Conservation (phyloP, 108 stramenopile species). For the Licmophora abbreviata region DNA sequence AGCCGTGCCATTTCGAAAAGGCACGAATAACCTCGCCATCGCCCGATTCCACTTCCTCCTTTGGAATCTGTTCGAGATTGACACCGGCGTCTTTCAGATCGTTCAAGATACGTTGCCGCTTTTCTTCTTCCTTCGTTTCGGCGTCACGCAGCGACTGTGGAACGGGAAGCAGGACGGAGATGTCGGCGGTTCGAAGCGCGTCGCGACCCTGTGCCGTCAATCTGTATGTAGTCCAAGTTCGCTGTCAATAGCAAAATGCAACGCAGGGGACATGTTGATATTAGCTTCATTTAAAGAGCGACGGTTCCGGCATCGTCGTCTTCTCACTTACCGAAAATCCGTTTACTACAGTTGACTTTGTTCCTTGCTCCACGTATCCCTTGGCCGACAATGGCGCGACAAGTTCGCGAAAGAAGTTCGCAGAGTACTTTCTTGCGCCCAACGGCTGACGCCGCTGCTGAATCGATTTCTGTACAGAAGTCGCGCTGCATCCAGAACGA, state of each 20-base stretch:
- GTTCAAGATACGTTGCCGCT: constrained; percentile 28
- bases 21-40: constrained; percentile 72
- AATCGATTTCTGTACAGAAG: constrained; percentile 6
- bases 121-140: constrained; percentile 43
- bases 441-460: constrained; percentile 11
- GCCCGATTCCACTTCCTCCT: constrained; percentile 54
- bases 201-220: constrained; percentile 30
- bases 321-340: too few species aligned
- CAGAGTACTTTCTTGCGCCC: constrained; percentile 27
- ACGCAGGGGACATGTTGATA: background rate
- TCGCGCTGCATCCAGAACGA: constrained; percentile 1
- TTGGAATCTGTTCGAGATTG: constrained; percentile 44
- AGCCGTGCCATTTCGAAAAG: constrained; percentile 50
- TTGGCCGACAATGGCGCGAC: constrained; percentile 24
- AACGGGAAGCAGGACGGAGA: constrained; percentile 54
- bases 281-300: too few species aligned
- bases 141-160: constrained; percentile 54
- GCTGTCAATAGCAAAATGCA: too few species aligned
- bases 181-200: constrained; percentile 10
- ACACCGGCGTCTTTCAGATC: constrained; percentile 42
- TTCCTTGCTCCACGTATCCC: constrained; percentile 27
- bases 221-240: constrained; percentile 23
- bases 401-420: constrained; percentile 42
- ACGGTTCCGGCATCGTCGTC: background rate
- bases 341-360: constrained; percentile 17